phyloP scores from a whole-genome alignment of 805 yeast species.

The Nakazawaea wyomingensis region DNA sequence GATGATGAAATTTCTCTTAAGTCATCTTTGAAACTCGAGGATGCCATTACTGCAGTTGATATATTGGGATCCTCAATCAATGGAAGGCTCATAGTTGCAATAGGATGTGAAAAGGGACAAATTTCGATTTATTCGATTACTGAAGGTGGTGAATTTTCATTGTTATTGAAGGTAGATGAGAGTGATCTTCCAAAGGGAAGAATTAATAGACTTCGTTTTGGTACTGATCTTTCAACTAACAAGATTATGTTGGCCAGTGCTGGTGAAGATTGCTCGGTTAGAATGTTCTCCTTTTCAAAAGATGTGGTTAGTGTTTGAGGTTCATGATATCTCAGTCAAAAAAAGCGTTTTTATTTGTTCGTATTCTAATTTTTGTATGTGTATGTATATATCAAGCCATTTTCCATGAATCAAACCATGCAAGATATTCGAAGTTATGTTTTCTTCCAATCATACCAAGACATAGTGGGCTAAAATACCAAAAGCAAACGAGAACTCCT shows the following conservation, averaged over 20 bases:
- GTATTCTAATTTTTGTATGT: neutral
- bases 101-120: conserved; percentile 69
- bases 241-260: conserved; percentile 48
- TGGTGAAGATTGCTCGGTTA: conserved; percentile 60
- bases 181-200: conserved; percentile 54
- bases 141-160: conserved; percentile 22
- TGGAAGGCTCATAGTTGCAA: conserved; percentile 39
- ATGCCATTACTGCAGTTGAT: conserved; percentile 67
- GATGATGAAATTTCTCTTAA: conserved; percentile 27
- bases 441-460: conserved; percentile 59
- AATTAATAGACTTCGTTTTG: conserved; percentile 59
- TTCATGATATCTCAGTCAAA: too few species aligned
- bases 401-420: conserved; percentile 47
- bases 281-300: conserved; percentile 29
- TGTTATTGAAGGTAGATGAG: conserved; percentile 30
- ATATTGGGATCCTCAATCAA: conserved; percentile 30
- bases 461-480: conserved; percentile 56
- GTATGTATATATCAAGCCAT: conserved; percentile 19
- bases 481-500: conserved; percentile 47
- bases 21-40: conserved; percentile 37
- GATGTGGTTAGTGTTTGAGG: neutral
- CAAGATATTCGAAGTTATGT: conserved; percentile 34
- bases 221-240: conserved; percentile 20
- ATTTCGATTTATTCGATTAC: conserved; percentile 40
- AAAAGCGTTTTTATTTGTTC: neutral